phyloP scores from a whole-genome alignment of 2,329 filamentous ascomycete genomes.

The Didymella sp. region DNA sequence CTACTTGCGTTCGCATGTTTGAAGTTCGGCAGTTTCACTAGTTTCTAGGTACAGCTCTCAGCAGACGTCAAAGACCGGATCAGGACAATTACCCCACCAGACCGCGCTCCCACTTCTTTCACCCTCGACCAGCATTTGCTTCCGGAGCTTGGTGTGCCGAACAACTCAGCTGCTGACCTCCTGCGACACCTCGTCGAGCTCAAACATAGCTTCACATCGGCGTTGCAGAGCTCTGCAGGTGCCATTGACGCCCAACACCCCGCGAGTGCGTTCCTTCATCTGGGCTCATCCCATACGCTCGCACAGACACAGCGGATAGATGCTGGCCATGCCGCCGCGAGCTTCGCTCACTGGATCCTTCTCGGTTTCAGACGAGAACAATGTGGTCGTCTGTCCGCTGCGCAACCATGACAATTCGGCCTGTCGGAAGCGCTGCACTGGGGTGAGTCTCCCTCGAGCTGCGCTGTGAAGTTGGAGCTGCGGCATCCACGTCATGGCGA shows the following conservation, averaged over 20 bases:
- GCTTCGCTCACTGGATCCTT: conserved; percentile 87
- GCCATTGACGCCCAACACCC: conserved; percentile 20
- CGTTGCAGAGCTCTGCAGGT: conserved; percentile 17
- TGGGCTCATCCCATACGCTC: conserved; percentile 10
- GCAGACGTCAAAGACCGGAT: conserved; percentile 22
- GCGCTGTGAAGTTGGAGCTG: conserved; percentile 15
- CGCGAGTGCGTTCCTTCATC: conserved; percentile 5
- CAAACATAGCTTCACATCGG: conserved; percentile 13
- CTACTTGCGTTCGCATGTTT: conserved; percentile 18
- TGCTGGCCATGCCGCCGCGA: conserved; percentile 82
- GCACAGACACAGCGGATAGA: conserved; percentile 37
- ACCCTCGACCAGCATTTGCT: conserved; percentile 20
- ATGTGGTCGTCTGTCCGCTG: conserved; percentile 96
- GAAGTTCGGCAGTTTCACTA: conserved; percentile 21
- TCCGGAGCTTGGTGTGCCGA: conserved; percentile 18
- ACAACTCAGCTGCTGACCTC: conserved; percentile 15
- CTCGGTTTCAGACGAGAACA: conserved; percentile 88
- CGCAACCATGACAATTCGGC: conserved; percentile 95
- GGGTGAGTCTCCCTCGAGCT: conserved; percentile 71
- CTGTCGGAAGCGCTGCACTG: conserved; percentile 96
- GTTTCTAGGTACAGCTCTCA: conserved; percentile 19
- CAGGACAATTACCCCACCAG: conserved; percentile 17
- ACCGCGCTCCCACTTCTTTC: conserved; percentile 14
- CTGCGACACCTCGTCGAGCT: conserved; percentile 13
- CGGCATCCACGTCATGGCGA: conserved; percentile 30